Percentiles rank a stretch among this genome's conserved stretches.
Conservation (phyloP, 345 rosid species). For the Turnera subulata region DNA sequence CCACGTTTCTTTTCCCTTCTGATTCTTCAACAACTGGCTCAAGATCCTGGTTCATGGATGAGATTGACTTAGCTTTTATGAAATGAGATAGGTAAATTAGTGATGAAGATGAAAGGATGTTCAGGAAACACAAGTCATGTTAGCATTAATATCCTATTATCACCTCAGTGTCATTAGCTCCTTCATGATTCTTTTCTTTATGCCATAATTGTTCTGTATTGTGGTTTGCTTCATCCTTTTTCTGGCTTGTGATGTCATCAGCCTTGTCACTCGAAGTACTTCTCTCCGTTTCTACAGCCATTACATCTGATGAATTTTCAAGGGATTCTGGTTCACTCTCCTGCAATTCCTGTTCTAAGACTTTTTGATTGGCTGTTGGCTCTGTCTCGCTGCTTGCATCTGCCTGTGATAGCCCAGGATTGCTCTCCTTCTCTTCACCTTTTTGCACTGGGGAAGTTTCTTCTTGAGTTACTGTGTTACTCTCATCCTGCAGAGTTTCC, state of each 20-base stretch:
- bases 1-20: neutral
- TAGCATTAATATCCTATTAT: neutral
- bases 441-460: too few relatives aligned
- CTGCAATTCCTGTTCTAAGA: too few relatives aligned
- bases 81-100: neutral
- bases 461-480: neutral
- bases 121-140: neutral
- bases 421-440: neutral
- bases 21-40: conserved; percentile 5
- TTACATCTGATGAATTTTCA: conserved; percentile 5
- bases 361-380: neutral
- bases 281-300: conserved; percentile 7
- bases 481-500: neutral
- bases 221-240: conserved; percentile 8
- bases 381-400: neutral
- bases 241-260: neutral
- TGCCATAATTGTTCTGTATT: conserved; percentile 5
- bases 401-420: neutral
- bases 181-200: conserved; percentile 5
- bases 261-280: neutral
- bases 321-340: conserved; percentile 3
- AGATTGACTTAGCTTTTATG: neutral
- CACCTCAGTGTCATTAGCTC: conserved; percentile 21
- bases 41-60: conserved; percentile 3
- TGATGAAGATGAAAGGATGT: neutral